A percentile compares a stretch with the other conserved stretches of the same genome.
These are phyloP conservation scores for Beauveria sp. DNA, from an alignment of 2,329 filamentous ascomycete species.

Conservation along the genomic window DNA sequence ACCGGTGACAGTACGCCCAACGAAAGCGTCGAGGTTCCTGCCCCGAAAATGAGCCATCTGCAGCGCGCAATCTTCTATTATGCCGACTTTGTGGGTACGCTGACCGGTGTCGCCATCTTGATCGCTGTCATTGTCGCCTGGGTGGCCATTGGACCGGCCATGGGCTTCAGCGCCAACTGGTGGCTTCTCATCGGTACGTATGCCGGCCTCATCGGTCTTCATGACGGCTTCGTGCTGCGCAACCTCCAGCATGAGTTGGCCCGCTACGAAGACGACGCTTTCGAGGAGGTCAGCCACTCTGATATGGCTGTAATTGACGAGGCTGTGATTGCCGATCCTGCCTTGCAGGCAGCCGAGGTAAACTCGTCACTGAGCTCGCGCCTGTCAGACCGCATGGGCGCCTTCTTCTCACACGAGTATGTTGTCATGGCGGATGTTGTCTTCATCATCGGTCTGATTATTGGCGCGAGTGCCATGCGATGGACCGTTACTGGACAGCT, in stretches of 20 bases:
- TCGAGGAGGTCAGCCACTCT: constrained; percentile 11
- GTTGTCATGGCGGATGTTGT: constrained; percentile 16
- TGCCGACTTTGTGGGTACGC: constrained; percentile 34
- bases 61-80: constrained; percentile 34
- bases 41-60: constrained; percentile 23
- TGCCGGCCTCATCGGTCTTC: constrained; percentile 36
- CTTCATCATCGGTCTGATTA: constrained; percentile 15
- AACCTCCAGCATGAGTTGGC: constrained; percentile 29
- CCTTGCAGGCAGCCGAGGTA: neutral
- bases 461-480: constrained; percentile 17
- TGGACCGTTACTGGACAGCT: constrained; percentile 18
- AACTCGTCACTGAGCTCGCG: constrained; percentile 13
- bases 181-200: constrained; percentile 41
- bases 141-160: constrained; percentile 29
- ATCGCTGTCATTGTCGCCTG: constrained; percentile 28
- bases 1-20: constrained; percentile 27
- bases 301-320: constrained; percentile 14
- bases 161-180: constrained; percentile 36
- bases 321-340: constrained; percentile 6
- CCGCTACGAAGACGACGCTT: constrained; percentile 15
- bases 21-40: constrained; percentile 22
- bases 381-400: constrained; percentile 15
- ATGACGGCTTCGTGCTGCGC: constrained; percentile 37
- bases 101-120: constrained; percentile 31
- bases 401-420: constrained; percentile 16